phyloP scores from a whole-genome alignment of 2,329 filamentous ascomycete species.

The Colletotrichum falcatum region DNA sequence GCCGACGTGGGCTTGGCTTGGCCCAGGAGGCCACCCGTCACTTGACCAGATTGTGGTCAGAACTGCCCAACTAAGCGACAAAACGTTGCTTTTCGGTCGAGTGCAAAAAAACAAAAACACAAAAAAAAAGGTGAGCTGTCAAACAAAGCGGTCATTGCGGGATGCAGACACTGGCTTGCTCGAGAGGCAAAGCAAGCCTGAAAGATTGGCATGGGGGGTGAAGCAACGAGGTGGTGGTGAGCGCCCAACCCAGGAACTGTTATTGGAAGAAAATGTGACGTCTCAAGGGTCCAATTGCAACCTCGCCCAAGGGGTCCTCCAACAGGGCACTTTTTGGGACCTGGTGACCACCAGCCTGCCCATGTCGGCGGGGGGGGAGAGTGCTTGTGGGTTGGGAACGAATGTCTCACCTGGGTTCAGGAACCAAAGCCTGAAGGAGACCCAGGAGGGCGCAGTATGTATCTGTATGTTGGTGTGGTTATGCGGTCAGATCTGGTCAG shows the following conservation, averaged over 20 bases:
- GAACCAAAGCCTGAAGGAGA: constrained; percentile 25
- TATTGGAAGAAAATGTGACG: constrained; percentile 31
- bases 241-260: background rate
- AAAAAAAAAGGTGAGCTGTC: constrained; percentile 36
- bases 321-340: constrained; percentile 14
- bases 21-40: constrained; percentile 12
- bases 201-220: background rate
- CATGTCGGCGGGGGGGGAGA: background rate
- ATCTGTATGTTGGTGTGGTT: constrained; percentile 4
- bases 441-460: constrained; percentile 17
- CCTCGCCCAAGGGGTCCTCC: constrained; percentile 12
- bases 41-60: constrained; percentile 14
- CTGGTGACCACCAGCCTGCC: constrained; percentile 25
- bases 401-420: constrained; percentile 32
- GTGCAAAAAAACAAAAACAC: too few relatives aligned
- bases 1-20: constrained; percentile 19
- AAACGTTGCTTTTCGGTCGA: constrained; percentile 18
- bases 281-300: constrained; percentile 33
- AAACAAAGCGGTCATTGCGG: constrained; percentile 32
- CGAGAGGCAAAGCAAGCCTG: constrained; percentile 9
- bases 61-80: background rate
- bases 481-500: constrained; percentile 8
- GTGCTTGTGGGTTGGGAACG: constrained; percentile 22
- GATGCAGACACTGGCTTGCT: constrained; percentile 5
- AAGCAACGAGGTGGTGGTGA: background rate